phyloP scores from a whole-genome alignment of 1,284 basidiomycete genomes.

The Apiotrichum siamense region DNA sequence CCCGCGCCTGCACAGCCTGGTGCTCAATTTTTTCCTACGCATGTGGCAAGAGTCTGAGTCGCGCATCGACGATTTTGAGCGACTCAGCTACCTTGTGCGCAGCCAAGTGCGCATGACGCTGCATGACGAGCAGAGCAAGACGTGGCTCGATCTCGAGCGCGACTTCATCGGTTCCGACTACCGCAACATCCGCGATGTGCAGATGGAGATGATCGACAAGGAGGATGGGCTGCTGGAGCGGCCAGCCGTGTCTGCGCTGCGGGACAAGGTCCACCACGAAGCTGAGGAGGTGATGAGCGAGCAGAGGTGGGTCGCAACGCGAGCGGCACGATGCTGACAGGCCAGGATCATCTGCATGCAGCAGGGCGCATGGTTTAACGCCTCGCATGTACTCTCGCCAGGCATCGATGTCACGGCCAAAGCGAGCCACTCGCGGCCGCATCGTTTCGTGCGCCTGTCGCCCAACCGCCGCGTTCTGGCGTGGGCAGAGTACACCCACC shows the following conservation, averaged over 20 bases:
- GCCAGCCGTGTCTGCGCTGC: constrained; percentile 75
- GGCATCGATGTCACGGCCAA: constrained; percentile 24
- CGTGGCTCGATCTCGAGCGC: constrained; percentile 78
- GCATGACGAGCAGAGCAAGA: constrained; percentile 65
- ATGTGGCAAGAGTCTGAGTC: constrained; percentile 95
- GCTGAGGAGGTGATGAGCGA: constrained; percentile 87
- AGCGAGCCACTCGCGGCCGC: constrained; percentile 25
- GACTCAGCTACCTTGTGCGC: constrained; percentile 72
- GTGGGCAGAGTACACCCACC: constrained; percentile 34
- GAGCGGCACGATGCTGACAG: too few relatives aligned
- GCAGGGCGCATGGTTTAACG: constrained; percentile 44
- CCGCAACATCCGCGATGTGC: constrained; percentile 75
- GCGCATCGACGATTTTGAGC: constrained; percentile 67
- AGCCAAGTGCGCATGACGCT: constrained; percentile 82
- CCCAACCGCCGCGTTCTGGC: constrained; percentile 33
- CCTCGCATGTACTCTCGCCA: constrained; percentile 24
- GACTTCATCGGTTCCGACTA: constrained; percentile 84
- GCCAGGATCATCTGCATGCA: constrained; percentile 42
- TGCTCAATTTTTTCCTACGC: constrained; percentile 76
- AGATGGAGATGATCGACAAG: constrained; percentile 87
- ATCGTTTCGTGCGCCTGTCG: constrained; percentile 39
- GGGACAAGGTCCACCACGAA: constrained; percentile 80
- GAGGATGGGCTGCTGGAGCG: constrained; percentile 85
- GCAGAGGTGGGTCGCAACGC: constrained; percentile 60
- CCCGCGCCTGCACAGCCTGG: constrained; percentile 71